Evolutionary conservation across 2,329 filamentous ascomycete species (phyloP).

Genomic region (Hypoxylon sp.): DNA sequence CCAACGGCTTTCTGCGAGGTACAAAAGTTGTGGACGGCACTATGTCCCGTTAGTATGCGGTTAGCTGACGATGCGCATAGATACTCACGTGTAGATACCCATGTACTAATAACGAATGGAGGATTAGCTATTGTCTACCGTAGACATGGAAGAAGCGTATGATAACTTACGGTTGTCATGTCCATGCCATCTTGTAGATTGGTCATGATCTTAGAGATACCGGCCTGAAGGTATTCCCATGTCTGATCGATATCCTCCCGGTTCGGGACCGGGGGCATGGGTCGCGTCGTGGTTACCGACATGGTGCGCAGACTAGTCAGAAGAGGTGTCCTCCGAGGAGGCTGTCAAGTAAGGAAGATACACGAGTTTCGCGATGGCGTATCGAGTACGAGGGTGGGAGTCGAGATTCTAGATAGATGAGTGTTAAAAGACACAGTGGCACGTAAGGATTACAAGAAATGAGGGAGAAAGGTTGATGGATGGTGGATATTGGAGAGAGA

Average conservation of each 20-base stretch:
- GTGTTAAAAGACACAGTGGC: conserved; percentile 4
- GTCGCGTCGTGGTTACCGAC: conserved; percentile 53
- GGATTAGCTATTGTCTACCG: conserved; percentile 39
- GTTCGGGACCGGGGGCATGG: conserved; percentile 71
- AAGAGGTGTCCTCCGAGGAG: conserved; percentile 31
- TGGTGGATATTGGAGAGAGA: not conserved
- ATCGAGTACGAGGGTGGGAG: conserved; percentile 6
- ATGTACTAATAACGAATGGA: conserved; percentile 76
- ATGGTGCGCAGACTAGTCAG: conserved; percentile 44
- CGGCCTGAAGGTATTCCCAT: conserved; percentile 90
- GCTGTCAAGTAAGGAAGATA: conserved; percentile 17
- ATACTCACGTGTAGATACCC: conserved; percentile 87
- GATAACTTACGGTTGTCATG: conserved; percentile 79
- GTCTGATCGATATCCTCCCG: conserved; percentile 71
- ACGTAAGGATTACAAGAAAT: not conserved
- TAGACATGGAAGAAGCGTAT: not conserved
- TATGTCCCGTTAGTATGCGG: conserved; percentile 60
- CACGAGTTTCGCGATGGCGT: conserved; percentile 21
- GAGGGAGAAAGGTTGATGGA: not conserved
- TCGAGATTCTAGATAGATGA: conserved; percentile 11
- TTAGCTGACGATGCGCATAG: not conserved
- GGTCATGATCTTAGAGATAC: conserved; percentile 93
- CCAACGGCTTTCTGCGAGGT: conserved; percentile 94
- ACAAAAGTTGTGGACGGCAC: conserved; percentile 97
- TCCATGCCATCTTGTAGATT: conserved; percentile 93